Base-by-base conservation (phyloP, 768 basidiomycete species). In the Ramaria sp. region DNA sequence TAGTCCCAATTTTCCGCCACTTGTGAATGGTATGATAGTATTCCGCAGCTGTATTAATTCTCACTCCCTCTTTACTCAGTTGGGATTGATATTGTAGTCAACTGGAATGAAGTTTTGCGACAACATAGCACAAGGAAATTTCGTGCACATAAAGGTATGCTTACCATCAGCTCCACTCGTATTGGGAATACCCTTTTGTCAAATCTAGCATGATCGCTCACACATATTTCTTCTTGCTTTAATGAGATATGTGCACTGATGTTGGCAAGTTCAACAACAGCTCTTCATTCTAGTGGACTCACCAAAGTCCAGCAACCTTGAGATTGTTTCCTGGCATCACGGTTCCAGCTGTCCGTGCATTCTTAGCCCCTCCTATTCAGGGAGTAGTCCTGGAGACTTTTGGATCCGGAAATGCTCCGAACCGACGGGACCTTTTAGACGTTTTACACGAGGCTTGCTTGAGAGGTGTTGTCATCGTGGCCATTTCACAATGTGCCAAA, bases 381-480 rank as follows among this genome's bases (percentile, higher is more conserved):
- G 93, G 92, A 3, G 84, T 93, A 2, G 85, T 97, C 10, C 74
- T 97, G 1, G 90, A 95, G 67, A 91, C 88, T 1, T 97, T 90
- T 67, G 94, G 94, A 7, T 84, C 91, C 1, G 94, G 94, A 0
- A 97, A 97, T 69, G 90, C 91, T 10, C 92, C 94, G 0, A 85
- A 91, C 63, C 78, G 88, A 12, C 59, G 75, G 49, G 91, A 92
- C 61, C 70, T 96, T 19, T 78, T 88, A 66, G 68, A 77, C n/a
- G 84, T 82, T 0, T 74, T 96, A 57, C 83, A 82, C 61, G 83
- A 87, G 56, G 91, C 93, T 1, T 89, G 87, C 60, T 80, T 85
- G 56, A 79, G 86, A 1, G 91, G 89, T 10, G 78, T 94, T 1
- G 81, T 95, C 53, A 80, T 97, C 49, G 91, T 97, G 39, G 90